Conservation (phyloP, 306 rosid genomes). For the Fragaria iinumae region DNA sequence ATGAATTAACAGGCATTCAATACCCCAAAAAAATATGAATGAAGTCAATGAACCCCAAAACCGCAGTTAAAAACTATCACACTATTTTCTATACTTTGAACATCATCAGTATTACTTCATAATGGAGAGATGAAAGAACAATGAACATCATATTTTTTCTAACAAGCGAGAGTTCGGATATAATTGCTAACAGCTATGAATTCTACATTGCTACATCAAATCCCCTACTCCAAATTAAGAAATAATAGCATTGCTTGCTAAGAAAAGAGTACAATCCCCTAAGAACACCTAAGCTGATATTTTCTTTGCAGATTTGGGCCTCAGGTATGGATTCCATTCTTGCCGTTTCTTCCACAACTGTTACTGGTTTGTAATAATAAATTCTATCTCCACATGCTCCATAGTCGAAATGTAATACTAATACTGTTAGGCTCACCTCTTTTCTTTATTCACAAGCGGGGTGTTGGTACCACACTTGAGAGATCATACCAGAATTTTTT, state of each 20-base stretch:
- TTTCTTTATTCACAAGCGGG: no score
- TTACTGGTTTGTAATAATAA: not conserved
- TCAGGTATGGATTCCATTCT: not conserved
- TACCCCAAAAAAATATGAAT: no score
- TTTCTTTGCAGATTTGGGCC: not conserved
- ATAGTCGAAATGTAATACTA: not conserved
- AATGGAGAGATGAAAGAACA: no score
- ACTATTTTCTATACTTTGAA: no score
- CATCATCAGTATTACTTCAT: no score
- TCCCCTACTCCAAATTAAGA: not conserved
- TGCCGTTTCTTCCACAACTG: not conserved
- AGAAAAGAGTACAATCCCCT: not conserved
- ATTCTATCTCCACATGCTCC: slow-evolving; percentile 11
- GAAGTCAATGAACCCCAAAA: no score
- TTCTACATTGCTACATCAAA: not conserved
- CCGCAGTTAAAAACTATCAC: no score
- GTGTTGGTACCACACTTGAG: no score
- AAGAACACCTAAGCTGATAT: not conserved
- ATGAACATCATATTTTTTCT: no score
- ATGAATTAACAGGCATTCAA: no score
- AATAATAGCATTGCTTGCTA: not conserved
- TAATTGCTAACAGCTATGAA: not conserved
- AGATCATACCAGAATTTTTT: no score
- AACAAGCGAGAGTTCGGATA: not conserved
- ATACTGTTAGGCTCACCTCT: no score